Evolutionary conservation across 2,329 filamentous ascomycete genomes (phyloP).

Genomic region (Trichoderma pleuroti): DNA sequence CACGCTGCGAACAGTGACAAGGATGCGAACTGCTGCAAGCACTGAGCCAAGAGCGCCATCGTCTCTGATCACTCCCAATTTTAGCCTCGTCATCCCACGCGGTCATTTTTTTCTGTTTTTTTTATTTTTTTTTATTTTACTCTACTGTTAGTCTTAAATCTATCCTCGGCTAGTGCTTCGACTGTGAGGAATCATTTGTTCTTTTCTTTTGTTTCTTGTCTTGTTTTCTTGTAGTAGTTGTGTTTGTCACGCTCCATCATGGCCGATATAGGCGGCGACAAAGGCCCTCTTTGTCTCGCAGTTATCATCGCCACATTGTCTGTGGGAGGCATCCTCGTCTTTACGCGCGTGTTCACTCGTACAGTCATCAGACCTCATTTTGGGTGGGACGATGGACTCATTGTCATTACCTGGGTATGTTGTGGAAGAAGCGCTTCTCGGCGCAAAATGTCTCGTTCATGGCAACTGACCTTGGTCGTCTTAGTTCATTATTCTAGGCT

Average conservation of each 20-base stretch:
- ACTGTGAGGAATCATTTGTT: neutral
- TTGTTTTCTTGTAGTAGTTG: neutral
- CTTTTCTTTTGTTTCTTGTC: neutral
- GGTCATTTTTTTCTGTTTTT: neutral
- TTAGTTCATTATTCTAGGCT: neutral
- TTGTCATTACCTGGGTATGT: neutral
- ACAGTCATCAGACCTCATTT: neutral
- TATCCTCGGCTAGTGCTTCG: neutral
- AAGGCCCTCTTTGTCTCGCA: neutral
- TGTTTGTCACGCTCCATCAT: neutral
- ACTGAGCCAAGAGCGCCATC: neutral
- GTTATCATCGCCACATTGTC: neutral
- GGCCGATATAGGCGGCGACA: neutral
- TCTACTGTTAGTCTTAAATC: neutral
- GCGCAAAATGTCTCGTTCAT: neutral
- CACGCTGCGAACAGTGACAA: neutral
- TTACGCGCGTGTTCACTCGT: neutral
- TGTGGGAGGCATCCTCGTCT: neutral
- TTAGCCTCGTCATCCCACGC: neutral
- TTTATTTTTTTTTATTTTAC: neutral
- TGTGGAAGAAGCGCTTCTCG: neutral
- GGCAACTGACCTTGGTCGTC: neutral
- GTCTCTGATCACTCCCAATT: neutral
- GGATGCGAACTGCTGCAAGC: neutral
- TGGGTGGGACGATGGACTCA: neutral